Conservation (phyloP, 1,284 basidiomycete species). For the Cutaneotrichosporon curvatum region DNA sequence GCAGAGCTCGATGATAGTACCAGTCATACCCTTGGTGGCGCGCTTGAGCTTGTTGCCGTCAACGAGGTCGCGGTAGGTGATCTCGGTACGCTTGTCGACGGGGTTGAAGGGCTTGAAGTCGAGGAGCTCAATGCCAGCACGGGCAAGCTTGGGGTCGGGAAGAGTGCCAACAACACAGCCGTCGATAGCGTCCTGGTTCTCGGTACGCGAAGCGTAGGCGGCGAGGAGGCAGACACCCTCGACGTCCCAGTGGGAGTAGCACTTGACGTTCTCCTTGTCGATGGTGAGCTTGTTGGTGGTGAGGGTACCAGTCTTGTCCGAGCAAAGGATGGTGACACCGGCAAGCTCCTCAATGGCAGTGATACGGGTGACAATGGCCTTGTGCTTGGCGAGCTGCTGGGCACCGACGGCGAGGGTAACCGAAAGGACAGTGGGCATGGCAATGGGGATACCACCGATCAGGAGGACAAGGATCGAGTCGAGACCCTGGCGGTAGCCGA, state of each 20-base stretch:
- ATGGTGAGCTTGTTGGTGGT: slow-evolving; percentile 99
- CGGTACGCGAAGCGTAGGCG: slow-evolving; percentile 91
- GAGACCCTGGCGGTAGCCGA: slow-evolving; percentile 85
- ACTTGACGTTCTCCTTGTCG: slow-evolving; percentile 84
- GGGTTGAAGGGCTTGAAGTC: slow-evolving; percentile 99
- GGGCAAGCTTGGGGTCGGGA: slow-evolving; percentile 65
- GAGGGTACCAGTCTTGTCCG: slow-evolving; percentile 94
- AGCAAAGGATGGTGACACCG: slow-evolving; percentile 93
- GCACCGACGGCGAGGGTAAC: slow-evolving; percentile 97
- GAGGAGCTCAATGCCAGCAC: slow-evolving; percentile 85
- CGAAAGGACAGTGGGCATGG: slow-evolving; percentile 93
- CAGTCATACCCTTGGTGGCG: slow-evolving; percentile 99
- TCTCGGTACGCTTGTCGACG: slow-evolving; percentile 97
- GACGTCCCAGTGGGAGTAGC: slow-evolving; percentile 78
- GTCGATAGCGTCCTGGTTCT: slow-evolving; percentile 98
- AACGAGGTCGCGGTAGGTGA: slow-evolving; percentile 84
- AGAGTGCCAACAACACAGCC: slow-evolving; percentile 75
- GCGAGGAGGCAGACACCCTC: slow-evolving; percentile 89
- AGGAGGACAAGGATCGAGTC: slow-evolving; percentile 94
- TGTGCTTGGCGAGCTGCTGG: slow-evolving; percentile 95
- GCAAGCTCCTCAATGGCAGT: slow-evolving; percentile 96
- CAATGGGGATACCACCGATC: slow-evolving; percentile 98
- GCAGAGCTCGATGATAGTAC: slow-evolving; percentile 92
- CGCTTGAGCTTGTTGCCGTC: slow-evolving; percentile 90
- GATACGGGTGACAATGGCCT: slow-evolving; percentile 97